A percentile compares a stretch with the other conserved stretches of the same genome.
These are phyloP conservation scores for Pichia exigua DNA, from an alignment of 805 yeast species.

Conservation along the genomic window DNA sequence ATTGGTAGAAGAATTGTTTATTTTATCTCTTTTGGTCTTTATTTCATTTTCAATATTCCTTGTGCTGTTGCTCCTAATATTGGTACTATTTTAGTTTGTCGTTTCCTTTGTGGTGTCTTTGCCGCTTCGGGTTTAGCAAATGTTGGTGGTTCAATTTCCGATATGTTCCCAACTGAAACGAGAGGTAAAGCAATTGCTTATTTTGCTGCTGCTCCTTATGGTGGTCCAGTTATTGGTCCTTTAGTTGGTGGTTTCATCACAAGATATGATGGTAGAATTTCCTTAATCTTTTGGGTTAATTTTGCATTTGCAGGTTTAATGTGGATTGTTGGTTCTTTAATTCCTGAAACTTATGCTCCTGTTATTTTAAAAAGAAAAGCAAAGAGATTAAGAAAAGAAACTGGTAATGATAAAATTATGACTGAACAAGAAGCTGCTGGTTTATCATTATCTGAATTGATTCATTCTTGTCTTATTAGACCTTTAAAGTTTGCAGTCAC, in stretches of 20 bases:
- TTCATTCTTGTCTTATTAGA: slow-evolving; percentile 65
- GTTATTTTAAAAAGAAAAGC: slow-evolving; percentile 67
- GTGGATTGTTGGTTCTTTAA: slow-evolving; percentile 55
- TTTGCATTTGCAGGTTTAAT: slow-evolving; percentile 85
- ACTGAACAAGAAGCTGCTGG: slow-evolving; percentile 89
- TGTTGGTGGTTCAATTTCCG: slow-evolving; percentile 90
- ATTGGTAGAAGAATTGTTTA: slow-evolving; percentile 84
- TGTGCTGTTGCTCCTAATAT: slow-evolving; percentile 80
- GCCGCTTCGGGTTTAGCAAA: slow-evolving; percentile 75
- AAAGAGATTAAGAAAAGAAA: slow-evolving; percentile 56
- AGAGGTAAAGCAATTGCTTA: slow-evolving; percentile 88
- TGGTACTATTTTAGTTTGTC: slow-evolving; percentile 70
- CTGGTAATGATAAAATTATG: slow-evolving; percentile 79
- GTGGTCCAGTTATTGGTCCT: slow-evolving; percentile 90
- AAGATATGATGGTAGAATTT: slow-evolving; percentile 60
- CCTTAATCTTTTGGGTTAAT: slow-evolving; percentile 80
- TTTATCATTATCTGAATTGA: slow-evolving; percentile 56
- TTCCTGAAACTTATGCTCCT: slow-evolving; percentile 93
- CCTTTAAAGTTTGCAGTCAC: slow-evolving; percentile 72
- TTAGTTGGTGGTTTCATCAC: slow-evolving; percentile 80
- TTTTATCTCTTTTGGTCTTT: slow-evolving; percentile 63
- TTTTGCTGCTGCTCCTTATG: slow-evolving; percentile 87
- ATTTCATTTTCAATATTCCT: slow-evolving; percentile 76
- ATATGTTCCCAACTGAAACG: slow-evolving; percentile 71
- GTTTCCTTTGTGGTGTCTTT: slow-evolving; percentile 84